Conservation (phyloP, 768 basidiomycete species). For the Dioszegia hungarica region DNA sequence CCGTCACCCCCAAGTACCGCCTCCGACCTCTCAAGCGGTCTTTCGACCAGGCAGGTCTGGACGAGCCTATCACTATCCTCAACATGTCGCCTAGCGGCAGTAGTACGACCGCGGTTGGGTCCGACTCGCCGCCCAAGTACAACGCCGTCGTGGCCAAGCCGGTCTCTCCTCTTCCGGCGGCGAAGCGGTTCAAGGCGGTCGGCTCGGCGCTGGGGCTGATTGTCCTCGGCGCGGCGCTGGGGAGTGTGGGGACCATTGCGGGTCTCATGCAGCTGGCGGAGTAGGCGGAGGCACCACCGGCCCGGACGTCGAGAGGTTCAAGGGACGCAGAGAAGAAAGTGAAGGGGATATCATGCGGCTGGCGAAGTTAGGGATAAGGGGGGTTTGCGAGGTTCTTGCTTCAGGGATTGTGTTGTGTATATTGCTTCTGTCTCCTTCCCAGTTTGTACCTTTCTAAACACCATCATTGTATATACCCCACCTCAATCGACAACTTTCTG, state of each 20-base stretch:
- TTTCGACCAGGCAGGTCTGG: not conserved
- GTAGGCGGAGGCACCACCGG: not conserved
- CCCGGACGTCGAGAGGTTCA: not conserved
- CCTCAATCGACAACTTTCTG: no score
- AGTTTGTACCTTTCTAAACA: no score
- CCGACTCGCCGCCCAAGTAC: not conserved
- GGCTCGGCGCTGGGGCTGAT: constrained; percentile 18
- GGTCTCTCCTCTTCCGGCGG: not conserved
- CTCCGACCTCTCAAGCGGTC: constrained; percentile 6
- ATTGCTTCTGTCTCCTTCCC: no score
- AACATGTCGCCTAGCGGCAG: no score
- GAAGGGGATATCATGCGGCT: not conserved
- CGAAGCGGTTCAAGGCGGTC: constrained; percentile 2
- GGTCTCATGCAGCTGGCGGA: constrained; percentile 27
- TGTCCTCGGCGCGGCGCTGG: constrained; percentile 26
- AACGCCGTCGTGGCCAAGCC: not conserved
- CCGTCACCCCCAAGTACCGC: constrained; percentile 16
- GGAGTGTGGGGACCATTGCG: constrained; percentile 26
- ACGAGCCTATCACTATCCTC: not conserved
- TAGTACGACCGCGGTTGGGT: not conserved
- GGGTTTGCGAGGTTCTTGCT: no score
- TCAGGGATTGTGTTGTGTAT: no score
- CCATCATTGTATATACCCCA: no score
- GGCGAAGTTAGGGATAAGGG: no score
- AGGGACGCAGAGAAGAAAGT: no score